Conservation (phyloP, 208 protist genomes). For the Trypanosomatidae sp. region DNA sequence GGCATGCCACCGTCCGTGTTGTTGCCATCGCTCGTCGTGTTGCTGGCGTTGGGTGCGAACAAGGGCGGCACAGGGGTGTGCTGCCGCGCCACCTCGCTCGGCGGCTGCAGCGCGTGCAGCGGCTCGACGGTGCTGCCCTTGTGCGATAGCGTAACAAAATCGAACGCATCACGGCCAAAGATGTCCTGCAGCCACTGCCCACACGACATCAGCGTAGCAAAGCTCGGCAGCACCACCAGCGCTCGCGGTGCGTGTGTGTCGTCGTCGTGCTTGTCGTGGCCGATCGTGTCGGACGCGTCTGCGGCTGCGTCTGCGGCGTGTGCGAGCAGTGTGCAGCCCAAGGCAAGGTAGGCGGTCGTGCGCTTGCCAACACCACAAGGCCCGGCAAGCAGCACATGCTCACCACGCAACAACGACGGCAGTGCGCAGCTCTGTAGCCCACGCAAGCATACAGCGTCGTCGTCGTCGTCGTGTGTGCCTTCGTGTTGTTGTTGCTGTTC, state of each 20-base stretch:
- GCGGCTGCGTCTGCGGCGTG: neutral
- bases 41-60: neutral
- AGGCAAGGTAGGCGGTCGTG: constrained; percentile 26
- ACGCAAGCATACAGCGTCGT: constrained; percentile 1
- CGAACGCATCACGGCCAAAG: constrained; percentile 48
- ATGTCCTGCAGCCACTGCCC: constrained; percentile 26
- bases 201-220: constrained; percentile 16
- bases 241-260: constrained; percentile 11
- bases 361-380: constrained; percentile 43
- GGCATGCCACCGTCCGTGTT: neutral
- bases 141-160: constrained; percentile 14
- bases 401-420: constrained; percentile 39
- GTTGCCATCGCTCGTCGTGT: neutral
- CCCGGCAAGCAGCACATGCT: constrained; percentile 44
- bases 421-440: constrained; percentile 46
- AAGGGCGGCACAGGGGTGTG: too few relatives aligned
- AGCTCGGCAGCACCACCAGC: constrained; percentile 28
- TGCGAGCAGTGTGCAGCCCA: constrained; percentile 10
- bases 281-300: neutral
- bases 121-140: neutral
- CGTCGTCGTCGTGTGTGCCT: neutral
- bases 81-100: neutral
- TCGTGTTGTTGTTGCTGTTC: neutral
- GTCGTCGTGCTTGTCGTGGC: neutral
- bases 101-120: neutral